Evolutionary conservation across 352 stramenopile genomes (phyloP).

Genomic region (Peronospora destructor): DNA sequence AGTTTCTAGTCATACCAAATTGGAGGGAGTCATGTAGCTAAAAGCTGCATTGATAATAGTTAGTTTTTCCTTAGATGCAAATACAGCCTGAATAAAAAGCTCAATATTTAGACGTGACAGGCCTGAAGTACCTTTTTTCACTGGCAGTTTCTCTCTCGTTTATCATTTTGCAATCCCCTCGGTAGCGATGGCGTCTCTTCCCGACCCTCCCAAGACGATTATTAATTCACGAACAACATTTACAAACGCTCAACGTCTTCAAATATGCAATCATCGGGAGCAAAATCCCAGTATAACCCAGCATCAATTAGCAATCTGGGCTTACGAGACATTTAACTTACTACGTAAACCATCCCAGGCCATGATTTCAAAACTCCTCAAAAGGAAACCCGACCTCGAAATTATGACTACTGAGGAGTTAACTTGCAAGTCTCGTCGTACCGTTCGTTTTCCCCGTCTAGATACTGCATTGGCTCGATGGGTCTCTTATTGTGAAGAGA

Average conservation of each 20-base stretch:
- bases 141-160: not conserved
- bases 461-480: slow-evolving; percentile 23
- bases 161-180: slow-evolving; percentile 1
- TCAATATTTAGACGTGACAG: too few relatives aligned
- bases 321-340: slow-evolving; percentile 15
- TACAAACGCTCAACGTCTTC: slow-evolving; percentile 27
- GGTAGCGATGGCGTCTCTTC: slow-evolving; percentile 10
- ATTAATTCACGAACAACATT: slow-evolving; percentile 16
- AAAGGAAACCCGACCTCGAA: slow-evolving; percentile 24
- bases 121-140: not conserved
- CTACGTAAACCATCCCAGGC: slow-evolving; percentile 26
- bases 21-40: too few relatives aligned
- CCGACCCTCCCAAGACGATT: not conserved
- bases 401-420: slow-evolving; percentile 22
- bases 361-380: slow-evolving; percentile 33
- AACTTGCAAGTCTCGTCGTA: slow-evolving; percentile 19
- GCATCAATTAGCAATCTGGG: slow-evolving; percentile 19
- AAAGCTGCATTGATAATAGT: too few relatives aligned
- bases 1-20: too few relatives aligned
- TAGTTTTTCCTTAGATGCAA: too few relatives aligned
- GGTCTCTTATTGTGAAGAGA: slow-evolving; percentile 28
- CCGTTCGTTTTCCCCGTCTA: slow-evolving; percentile 21
- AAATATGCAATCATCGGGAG: slow-evolving; percentile 22
- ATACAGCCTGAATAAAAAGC: too few relatives aligned
- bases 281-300: slow-evolving; percentile 24